Percentiles rank a stretch among this genome's conserved stretches.
Evolutionary conservation across 192 early-diverging fungal genomes (phyloP).

Genomic region (Umbelopsis sp.): DNA sequence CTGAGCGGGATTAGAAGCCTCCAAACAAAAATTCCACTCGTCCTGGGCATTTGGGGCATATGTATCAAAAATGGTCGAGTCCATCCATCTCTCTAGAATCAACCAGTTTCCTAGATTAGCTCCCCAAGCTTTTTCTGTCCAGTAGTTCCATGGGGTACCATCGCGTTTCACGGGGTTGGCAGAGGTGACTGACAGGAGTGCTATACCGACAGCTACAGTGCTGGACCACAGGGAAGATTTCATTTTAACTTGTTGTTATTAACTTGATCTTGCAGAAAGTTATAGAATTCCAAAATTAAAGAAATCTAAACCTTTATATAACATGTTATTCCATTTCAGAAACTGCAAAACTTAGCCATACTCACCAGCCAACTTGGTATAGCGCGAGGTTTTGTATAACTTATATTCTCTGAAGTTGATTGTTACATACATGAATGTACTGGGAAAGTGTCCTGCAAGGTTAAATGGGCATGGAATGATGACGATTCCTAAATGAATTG

Average conservation of each 20-base stretch:
- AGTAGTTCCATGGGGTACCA: conserved; percentile 32
- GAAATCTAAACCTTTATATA: no score
- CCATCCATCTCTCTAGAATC: conserved; percentile 63
- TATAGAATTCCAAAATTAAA: neutral
- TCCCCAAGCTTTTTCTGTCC: conserved; percentile 46
- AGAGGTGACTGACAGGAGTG: neutral
- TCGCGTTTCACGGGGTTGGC: conserved; percentile 12
- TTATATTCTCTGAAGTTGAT: neutral
- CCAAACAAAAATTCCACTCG: conserved; percentile 58
- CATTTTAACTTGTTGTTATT: neutral
- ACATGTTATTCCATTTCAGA: no score
- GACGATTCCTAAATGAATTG: neutral
- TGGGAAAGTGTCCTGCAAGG: neutral
- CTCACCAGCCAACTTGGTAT: neutral
- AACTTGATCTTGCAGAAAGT: neutral
- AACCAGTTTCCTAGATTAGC: conserved; percentile 62
- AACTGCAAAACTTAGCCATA: neutral
- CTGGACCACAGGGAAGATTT: neutral
- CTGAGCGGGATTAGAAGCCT: conserved; percentile 38
- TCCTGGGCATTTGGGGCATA: conserved; percentile 44
- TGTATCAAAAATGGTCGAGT: conserved; percentile 44
- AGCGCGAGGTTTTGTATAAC: neutral
- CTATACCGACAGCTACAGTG: neutral
- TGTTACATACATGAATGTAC: neutral
- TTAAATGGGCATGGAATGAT: neutral